Evolutionary conservation across 805 yeast genomes (phyloP), one percentile per base, ranked within the genome.

Genomic region (Ogataea glucozyma): DNA sequence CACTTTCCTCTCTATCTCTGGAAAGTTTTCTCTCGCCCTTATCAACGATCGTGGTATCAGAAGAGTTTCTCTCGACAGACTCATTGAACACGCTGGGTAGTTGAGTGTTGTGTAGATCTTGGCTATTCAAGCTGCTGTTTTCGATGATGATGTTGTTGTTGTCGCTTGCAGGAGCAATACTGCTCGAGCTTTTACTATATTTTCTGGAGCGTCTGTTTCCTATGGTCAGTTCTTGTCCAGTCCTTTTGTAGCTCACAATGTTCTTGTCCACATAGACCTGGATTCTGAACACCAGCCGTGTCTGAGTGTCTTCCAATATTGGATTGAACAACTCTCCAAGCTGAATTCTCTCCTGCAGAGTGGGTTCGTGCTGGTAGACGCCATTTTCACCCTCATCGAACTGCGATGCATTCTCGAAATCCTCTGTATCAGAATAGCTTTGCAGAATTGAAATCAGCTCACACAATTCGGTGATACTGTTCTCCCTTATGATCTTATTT

Each of bases 251-350:
- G 24, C 73, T 74, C 13, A 79, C 75, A 40, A 90, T 77, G 46
- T 79, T 80, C 24, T 78, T 77, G 48, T 85, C 91, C 22, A 88
- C 78, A 50, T 75, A 83, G 7, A 76, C 73, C 58, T 88, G 93
- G 10, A 85, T 83, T 52, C 91, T 72, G 61, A 90, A 86, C 2
- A 88, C 83, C 29, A 91, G 69, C 46, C 97, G 70, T 2, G 87
- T 74, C 63, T 91, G 98, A 0, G 83, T 78, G 54, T 85, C 95
- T 43, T 81, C 79, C 19, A 85, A 61, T 9, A 88, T 76, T 0
- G 95, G 90, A 42, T 77, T 78, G 48, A 87, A 82, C 4, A 88
- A 64, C 32, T 70, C 72, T 8, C 81, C 86, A 18, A 43, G 46
- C 16, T 52, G 55, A 17, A 51, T 34, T 16, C 47, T 38, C 39